phyloP scores from a whole-genome alignment of 2,329 filamentous ascomycete species.

The Pseudonectria foliicola region DNA sequence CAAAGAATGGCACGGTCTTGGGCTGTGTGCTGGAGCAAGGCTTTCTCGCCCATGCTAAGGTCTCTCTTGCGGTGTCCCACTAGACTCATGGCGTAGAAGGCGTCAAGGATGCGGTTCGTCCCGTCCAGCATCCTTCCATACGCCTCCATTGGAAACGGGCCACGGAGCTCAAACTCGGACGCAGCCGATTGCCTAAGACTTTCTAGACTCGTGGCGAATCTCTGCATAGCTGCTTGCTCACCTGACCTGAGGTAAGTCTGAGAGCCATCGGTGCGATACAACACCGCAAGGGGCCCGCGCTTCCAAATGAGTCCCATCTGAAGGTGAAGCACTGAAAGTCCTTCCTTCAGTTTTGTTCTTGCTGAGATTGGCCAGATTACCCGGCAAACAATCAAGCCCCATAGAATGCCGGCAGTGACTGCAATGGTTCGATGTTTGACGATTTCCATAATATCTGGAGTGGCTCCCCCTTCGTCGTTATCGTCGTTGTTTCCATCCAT shows the following conservation, averaged over 20 bases:
- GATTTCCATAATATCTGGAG: constrained; percentile 81
- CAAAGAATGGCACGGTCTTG: constrained; percentile 75
- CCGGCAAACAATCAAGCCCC: constrained; percentile 85
- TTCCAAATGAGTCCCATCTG: constrained; percentile 97
- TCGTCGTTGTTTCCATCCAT: constrained; percentile 61
- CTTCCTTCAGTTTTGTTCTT: constrained; percentile 78
- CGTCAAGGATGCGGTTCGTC: constrained; percentile 78
- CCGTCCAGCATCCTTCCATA: constrained; percentile 69
- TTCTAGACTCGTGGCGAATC: constrained; percentile 57
- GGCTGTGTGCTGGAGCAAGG: constrained; percentile 69
- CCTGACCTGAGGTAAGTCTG: constrained; percentile 57
- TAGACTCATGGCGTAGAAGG: constrained; percentile 93
- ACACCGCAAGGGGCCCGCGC: constrained; percentile 72
- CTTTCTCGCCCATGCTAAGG: constrained; percentile 71
- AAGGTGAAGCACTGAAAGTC: constrained; percentile 79
- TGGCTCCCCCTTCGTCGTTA: constrained; percentile 75
- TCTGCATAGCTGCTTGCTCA: constrained; percentile 6
- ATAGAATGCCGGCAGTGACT: constrained; percentile 82
- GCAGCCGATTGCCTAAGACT: constrained; percentile 62
- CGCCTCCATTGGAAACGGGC: constrained; percentile 71
- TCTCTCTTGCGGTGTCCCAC: constrained; percentile 75
- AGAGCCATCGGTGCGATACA: constrained; percentile 52
- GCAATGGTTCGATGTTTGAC: constrained; percentile 79
- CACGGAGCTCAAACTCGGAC: constrained; percentile 79
- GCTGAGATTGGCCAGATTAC: constrained; percentile 92